Evolutionary conservation across 139 green algal genomes (phyloP).

Genomic region (Diplosphaera chodatii): DNA sequence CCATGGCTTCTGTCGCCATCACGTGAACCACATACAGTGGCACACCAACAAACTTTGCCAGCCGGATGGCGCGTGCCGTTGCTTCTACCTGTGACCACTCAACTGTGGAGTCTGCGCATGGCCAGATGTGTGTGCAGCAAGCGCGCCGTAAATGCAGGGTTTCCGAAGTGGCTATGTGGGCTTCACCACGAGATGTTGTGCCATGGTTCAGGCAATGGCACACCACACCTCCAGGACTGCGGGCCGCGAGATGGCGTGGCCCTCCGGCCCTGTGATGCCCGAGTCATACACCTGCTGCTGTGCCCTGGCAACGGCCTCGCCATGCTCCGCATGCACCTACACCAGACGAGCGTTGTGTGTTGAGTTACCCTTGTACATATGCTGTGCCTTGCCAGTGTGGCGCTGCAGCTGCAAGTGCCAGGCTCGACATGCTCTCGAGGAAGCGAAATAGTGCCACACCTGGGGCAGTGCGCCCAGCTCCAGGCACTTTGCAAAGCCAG

Average conservation of each 20-base stretch:
- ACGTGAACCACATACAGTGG: slow-evolving; percentile 97
- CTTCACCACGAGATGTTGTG: too few relatives aligned
- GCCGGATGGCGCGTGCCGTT: slow-evolving; percentile 73
- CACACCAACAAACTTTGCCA: slow-evolving; percentile 70
- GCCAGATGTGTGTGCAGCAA: too few relatives aligned
- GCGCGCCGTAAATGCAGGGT: too few relatives aligned
- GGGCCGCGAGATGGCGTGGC: slow-evolving; percentile 80
- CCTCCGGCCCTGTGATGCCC: slow-evolving; percentile 81
- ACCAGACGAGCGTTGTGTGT: too few relatives aligned
- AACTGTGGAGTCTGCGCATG: too few relatives aligned
- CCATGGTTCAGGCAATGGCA: too few relatives aligned
- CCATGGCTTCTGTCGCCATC: slow-evolving; percentile 79
- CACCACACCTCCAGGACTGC: slow-evolving; percentile 69
- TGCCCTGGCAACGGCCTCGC: slow-evolving; percentile 71
- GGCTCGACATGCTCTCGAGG: too few relatives aligned
- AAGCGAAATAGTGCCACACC: too few relatives aligned
- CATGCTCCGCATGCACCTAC: slow-evolving; percentile 88
- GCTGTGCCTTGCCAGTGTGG: too few relatives aligned
- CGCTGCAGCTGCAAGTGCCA: too few relatives aligned
- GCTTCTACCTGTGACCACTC: slow-evolving; percentile 78
- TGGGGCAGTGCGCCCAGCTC: slow-evolving; percentile 81
- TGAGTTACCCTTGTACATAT: too few relatives aligned
- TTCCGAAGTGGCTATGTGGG: too few relatives aligned
- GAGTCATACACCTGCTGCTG: slow-evolving; percentile 55
- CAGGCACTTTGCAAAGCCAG: slow-evolving; percentile 69